Evolutionary conservation across 306 rosid genomes (phyloP), one percentile per base, ranked within the genome.

Genomic region (Abrus pulchellus): DNA sequence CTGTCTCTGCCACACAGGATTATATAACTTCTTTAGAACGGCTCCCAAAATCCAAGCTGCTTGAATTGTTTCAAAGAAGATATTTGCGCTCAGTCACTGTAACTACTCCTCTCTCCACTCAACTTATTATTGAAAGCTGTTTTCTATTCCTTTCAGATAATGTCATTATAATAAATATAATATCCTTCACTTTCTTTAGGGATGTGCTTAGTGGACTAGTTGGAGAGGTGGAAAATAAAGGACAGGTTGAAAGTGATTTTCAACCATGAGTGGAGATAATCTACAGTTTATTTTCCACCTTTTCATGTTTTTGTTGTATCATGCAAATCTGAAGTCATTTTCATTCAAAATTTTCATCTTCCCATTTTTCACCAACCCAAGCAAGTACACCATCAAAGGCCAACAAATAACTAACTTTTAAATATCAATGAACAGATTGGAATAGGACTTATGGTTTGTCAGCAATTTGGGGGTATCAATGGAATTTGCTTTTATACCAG

Each of bases 401-500:
- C 30, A 61, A 68, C 30, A n/a, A 20, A 70, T 45, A 10, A 52
- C n/a, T 20, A 14, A 57, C 4, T 49, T 70, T 41, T 40, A 64
- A 74, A 65, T 69, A 49, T 44, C 7, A 67, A 56, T 77, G 80
- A 69, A 32, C 88, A 95, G 99, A 93, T 95, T 49, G 99, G 89
- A 80, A 80, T 91, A 54, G 99, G 99, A 13, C 82, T 93, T 67
- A 93, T 92, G 97, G 85, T 90, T 32, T 95, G 97, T 83, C 99
- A 95, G 86, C 99, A 93, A 85, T 74, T 93, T 3, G 99, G 99
- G 27, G 99, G 99, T 80, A 91, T 94, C 88, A 94, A 94, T 14
- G 97, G 90, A 66, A 45, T 94, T 76, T 85, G 90, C 83, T 94
- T 94, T 80, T 94, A 94, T 50, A 52, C 81, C 74, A 90, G 94